Evolutionary conservation across 352 stramenopile genomes (phyloP).

Genomic region (Pythium apleroticum): DNA sequence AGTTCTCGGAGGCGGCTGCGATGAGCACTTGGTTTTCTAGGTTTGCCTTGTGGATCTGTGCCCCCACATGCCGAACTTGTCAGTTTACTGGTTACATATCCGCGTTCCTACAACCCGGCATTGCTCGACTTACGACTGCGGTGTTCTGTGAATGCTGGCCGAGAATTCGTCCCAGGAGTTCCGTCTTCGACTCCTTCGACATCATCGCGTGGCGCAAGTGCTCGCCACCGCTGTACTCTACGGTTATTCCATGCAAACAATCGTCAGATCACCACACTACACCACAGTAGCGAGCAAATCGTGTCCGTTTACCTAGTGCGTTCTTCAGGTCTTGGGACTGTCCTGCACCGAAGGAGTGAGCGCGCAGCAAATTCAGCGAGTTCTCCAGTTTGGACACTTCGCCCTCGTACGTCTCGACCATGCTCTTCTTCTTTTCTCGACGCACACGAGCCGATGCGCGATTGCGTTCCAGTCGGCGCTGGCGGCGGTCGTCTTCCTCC

Average conservation of each 20-base stretch:
- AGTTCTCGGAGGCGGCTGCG: constrained; percentile 55
- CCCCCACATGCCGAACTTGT: background rate
- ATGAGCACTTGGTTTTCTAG: constrained; percentile 81
- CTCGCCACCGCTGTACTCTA: constrained; percentile 80
- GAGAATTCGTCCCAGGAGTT: constrained; percentile 76
- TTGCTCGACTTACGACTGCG: constrained; percentile 43
- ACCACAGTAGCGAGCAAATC: background rate
- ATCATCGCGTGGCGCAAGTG: constrained; percentile 79
- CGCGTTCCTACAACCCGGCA: background rate
- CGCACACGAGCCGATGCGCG: constrained; percentile 76
- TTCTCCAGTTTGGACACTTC: constrained; percentile 89
- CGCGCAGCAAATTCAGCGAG: constrained; percentile 75
- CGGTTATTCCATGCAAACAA: background rate
- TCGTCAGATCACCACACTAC: background rate
- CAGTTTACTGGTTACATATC: background rate
- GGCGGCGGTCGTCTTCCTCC: constrained; percentile 80
- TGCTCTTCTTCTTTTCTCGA: constrained; percentile 86
- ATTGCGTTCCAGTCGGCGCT: constrained; percentile 77
- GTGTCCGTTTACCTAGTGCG: constrained; percentile 54
- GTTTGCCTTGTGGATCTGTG: constrained; percentile 80
- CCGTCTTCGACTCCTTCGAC: constrained; percentile 85
- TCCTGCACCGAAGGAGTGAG: constrained; percentile 71
- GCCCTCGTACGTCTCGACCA: constrained; percentile 86
- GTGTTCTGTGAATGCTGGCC: constrained; percentile 77
- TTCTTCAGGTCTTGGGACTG: constrained; percentile 64